phyloP scores from a whole-genome alignment of 495 filamentous ascomycete genomes.

The Lophiostoma macrostomum region DNA sequence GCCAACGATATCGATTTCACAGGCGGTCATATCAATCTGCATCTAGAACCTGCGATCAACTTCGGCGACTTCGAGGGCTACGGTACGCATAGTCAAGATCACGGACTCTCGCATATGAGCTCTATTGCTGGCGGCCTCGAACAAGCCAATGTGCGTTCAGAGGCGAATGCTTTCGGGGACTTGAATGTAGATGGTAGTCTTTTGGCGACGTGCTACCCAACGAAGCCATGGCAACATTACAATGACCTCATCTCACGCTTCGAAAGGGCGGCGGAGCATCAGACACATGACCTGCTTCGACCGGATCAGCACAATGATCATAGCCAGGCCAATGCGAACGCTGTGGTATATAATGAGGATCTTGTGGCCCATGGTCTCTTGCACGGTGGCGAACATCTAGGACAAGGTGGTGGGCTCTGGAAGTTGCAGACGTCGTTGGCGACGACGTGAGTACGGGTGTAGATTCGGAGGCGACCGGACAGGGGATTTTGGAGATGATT shows the following conservation, averaged over 20 bases:
- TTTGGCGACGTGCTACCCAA: constrained; percentile 8
- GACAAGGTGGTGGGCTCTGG: constrained; percentile 17
- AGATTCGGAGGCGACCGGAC: not conserved
- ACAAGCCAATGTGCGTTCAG: not conserved
- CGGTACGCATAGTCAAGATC: not conserved
- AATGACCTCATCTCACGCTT: constrained; percentile 11
- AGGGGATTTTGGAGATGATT: constrained; percentile 2
- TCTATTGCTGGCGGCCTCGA: not conserved
- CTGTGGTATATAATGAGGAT: not conserved
- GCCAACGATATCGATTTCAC: constrained; percentile 30
- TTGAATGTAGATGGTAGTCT: not conserved
- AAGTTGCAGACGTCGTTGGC: constrained; percentile 26
- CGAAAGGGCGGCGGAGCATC: constrained; percentile 17
- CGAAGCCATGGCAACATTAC: constrained; percentile 10
- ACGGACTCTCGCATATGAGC: not conserved
- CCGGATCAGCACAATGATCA: not conserved
- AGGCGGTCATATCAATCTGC: constrained; percentile 27
- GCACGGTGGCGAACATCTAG: not conserved
- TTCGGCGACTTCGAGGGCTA: constrained; percentile 12
- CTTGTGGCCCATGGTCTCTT: constrained; percentile 13
- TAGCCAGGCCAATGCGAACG: not conserved
- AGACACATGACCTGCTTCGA: not conserved
- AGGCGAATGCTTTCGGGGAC: constrained; percentile 2
- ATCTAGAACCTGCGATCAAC: constrained; percentile 26
- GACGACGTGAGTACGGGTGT: constrained; percentile 17